Evolutionary conservation across 2,329 filamentous ascomycete genomes (phyloP), one percentile per base, ranked within the genome.

Genomic region (Penicillium concentricum): DNA sequence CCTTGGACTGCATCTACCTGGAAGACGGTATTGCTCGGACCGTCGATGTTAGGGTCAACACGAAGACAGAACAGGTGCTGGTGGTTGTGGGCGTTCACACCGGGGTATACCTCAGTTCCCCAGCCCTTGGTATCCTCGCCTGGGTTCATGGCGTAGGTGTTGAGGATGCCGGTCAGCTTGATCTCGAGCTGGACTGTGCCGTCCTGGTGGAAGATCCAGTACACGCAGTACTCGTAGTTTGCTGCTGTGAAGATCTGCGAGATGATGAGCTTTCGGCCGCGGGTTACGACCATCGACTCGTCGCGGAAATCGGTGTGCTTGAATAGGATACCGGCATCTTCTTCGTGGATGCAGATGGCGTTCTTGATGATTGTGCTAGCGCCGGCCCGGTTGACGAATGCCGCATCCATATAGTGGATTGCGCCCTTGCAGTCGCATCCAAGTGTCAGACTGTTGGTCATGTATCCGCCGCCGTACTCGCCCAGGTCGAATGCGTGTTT

Each of bases 291-390:
- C 53, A 87, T 85, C 0, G 90, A 93, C 42, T 94, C 89, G 69
- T 97, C 92, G 37, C 92, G 85, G 83, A 96, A 97, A 75, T 97
- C 92, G 16, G 87, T 92, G 77, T 95, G 91, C 78, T 97, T 97
- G 84, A 95, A 96, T 0, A 96, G 80, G 57, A 97, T 94, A 6
- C 92, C 92, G 2, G 85, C 85, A 63, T 97, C 92, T 77, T 97
- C 92, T 73, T 97, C 92, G 75, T 97, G 92, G 63, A 97, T 92
- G 74, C 92, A 97, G 64, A 97, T 89, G 37, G 92, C 92, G 69
- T 96, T 96, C 80, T 96, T 93, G 78, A 96, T 91, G 1, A 87
- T 89, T 4, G 87, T 86, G 28, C 89, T 80, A n/a, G 84, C 83
- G 24, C 92, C 92, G 5, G 86, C 84, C 15, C 86, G 83, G 57